These are phyloP conservation scores for Globisporangium radiosum DNA, from an alignment of 352 stramenopile genomes.

Conservation along the genomic window DNA sequence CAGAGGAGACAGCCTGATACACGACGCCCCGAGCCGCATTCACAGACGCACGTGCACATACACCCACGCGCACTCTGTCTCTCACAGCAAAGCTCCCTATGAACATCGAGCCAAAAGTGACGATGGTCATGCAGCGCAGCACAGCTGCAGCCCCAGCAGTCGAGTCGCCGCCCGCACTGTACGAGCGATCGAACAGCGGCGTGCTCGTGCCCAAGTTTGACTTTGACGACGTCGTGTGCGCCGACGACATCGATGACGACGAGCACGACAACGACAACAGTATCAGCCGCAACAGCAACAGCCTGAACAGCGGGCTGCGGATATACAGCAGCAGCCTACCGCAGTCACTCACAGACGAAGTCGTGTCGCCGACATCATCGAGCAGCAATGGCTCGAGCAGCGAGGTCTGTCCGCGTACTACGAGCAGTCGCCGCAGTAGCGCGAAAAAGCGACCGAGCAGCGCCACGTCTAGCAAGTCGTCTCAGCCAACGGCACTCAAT, in stretches of 20 bases:
- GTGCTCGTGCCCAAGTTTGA: constrained; percentile 16
- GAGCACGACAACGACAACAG: constrained; percentile 1
- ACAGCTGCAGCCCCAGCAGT: background rate
- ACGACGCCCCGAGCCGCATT: too few species aligned
- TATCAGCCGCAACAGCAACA: background rate
- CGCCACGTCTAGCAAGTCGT: background rate
- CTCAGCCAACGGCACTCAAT: too few species aligned
- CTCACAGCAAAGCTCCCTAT: too few species aligned
- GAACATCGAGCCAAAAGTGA: background rate
- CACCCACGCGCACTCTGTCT: too few species aligned
- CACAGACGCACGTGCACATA: too few species aligned
- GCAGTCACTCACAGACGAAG: constrained; percentile 10
- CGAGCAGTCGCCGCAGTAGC: background rate
- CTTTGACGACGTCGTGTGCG: constrained; percentile 9
- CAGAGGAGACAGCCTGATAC: too few species aligned
- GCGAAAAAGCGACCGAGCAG: constrained; percentile 10
- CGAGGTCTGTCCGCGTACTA: constrained; percentile 16
- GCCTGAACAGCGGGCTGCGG: constrained; percentile 4
- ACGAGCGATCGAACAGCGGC: constrained; percentile 15
- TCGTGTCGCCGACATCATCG: constrained; percentile 47
- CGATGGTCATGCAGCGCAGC: constrained; percentile 5
- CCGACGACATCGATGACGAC: constrained; percentile 6
- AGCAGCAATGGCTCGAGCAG: constrained; percentile 43
- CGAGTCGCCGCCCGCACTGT: background rate
- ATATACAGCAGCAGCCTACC: constrained; percentile 5